These are phyloP conservation scores for Coniochaeta ligniaria DNA, from an alignment of 2,329 filamentous ascomycete genomes.

Conservation along the genomic window DNA sequence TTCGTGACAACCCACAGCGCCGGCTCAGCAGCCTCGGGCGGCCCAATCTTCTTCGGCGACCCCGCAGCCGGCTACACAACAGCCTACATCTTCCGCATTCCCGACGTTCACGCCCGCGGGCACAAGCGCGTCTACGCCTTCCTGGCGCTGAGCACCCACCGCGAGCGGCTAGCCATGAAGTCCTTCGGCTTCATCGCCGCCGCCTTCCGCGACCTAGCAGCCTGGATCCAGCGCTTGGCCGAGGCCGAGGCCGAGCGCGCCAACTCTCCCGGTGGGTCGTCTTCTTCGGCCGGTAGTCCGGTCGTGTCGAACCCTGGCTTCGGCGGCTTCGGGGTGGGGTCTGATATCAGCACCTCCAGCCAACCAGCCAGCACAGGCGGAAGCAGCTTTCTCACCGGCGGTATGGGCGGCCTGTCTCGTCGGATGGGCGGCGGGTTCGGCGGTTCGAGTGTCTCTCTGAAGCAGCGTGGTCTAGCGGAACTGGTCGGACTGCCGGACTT, in stretches of 20 bases:
- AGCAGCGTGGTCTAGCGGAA: conserved; percentile 56
- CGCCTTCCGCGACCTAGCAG: conserved; percentile 56
- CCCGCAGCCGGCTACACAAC: conserved; percentile 59
- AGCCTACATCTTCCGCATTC: conserved; percentile 63
- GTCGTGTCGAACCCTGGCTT: conserved; percentile 31
- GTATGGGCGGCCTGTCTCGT: conserved; percentile 45
- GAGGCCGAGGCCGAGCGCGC: conserved; percentile 54
- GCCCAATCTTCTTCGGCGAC: conserved; percentile 64
- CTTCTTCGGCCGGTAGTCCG: conserved; percentile 26
- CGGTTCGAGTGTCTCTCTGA: conserved; percentile 47
- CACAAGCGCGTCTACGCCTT: conserved; percentile 65
- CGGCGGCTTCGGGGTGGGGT: conserved; percentile 24
- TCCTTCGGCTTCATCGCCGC: conserved; percentile 55
- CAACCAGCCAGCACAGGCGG: conserved; percentile 24
- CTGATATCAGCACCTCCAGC: conserved; percentile 10
- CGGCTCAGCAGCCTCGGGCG: conserved; percentile 50
- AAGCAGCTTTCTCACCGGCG: conserved; percentile 50
- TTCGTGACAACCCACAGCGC: conserved; percentile 49
- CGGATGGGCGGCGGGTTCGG: conserved; percentile 48
- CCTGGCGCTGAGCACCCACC: conserved; percentile 57
- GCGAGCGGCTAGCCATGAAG: conserved; percentile 59
- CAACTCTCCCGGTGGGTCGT: conserved; percentile 18
- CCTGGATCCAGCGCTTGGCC: conserved; percentile 59
- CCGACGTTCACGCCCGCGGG: conserved; percentile 59
- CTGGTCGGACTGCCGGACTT: conserved; percentile 61